Base-by-base conservation (phyloP, 108 stramenopile species). In the Aurantiochytrium sp. region DNA sequence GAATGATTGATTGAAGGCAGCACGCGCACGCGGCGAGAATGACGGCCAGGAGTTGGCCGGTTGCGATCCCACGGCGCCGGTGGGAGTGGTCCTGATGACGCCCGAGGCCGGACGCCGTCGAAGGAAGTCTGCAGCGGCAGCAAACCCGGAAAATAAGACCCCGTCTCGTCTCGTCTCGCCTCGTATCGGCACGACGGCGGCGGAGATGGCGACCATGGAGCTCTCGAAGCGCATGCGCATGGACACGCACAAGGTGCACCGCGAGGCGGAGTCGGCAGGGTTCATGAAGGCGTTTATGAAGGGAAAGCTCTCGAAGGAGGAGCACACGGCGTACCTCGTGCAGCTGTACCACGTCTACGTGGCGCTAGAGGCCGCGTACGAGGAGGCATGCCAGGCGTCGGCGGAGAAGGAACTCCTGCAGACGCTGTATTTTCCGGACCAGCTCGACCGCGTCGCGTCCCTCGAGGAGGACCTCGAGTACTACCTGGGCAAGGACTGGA, bases 331-430 rank as follows among this genome's bases (percentile, higher is more conserved):
- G 42, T 48, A 48, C 45, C 21, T 81, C 32, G 73, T 48, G 45
- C 42, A 24, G 24, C 12, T 81, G 45, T 81, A 81, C 24, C 73
- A 81, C 30, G 45, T 81, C 17, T 81, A 81, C 45, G 27, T 41
- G n/a, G 73, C 30, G 1, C 21, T 81, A 6, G 73, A 81, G 30
- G 45, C 21, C 42, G 45, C 59, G 3, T 89, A 93, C 54, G 91
- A 93, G 19, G 68, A 42, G 27, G 65, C 89, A 6, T 15, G 15
- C 22, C 27, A 30, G 27, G 10, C 59, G 8, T 65, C 59, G 27
- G 24, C 22, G n/a, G 5, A 27, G 4, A 86, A 89, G n/a, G 34
- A 45, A 48, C 6, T 12, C 10, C 45, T 81, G 73, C 39, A 48
- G 27, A 48, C 42, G 39, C 73, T 81, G n/a, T 81, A 48, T 17